These are phyloP conservation scores for Pythium volutum DNA, from an alignment of 352 stramenopile species.

Conservation along the genomic window DNA sequence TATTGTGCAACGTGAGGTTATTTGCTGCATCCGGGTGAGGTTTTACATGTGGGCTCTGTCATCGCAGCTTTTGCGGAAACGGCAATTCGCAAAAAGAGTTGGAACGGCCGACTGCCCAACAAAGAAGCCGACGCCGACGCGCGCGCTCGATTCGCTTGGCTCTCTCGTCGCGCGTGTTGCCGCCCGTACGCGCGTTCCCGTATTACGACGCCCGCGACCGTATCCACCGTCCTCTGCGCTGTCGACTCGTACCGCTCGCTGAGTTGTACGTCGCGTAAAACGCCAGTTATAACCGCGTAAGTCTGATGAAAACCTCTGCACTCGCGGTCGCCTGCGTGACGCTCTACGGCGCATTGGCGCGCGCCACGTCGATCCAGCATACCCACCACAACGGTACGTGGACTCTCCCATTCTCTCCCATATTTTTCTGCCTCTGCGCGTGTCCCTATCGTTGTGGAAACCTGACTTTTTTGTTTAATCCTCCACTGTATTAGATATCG, in stretches of 20 bases:
- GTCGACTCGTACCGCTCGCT: neutral
- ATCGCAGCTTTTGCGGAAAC: conserved; percentile 1
- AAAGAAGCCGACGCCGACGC: neutral
- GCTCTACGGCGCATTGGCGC: conserved; percentile 5
- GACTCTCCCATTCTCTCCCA: too few relatives aligned
- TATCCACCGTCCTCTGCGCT: neutral
- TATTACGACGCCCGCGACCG: neutral
- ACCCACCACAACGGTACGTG: conserved; percentile 17
- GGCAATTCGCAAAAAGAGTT: neutral
- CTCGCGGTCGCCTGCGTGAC: conserved; percentile 4
- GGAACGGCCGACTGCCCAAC: neutral
- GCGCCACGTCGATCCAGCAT: conserved; percentile 1
- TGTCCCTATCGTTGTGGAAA: neutral
- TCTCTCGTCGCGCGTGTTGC: neutral
- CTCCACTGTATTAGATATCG: conserved; percentile 4
- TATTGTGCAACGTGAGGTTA: conserved; percentile 18
- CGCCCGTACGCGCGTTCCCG: neutral
- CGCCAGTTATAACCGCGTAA: neutral
- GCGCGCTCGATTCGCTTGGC: neutral
- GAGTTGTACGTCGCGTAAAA: neutral
- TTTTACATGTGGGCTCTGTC: conserved; percentile 8
- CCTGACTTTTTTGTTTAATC: neutral
- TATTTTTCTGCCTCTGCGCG: too few relatives aligned
- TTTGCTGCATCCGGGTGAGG: neutral
- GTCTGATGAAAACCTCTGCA: conserved; percentile 4